Evolutionary conservation across 495 filamentous ascomycete species (phyloP).

Genomic region (Penicillium maclennaniae): DNA sequence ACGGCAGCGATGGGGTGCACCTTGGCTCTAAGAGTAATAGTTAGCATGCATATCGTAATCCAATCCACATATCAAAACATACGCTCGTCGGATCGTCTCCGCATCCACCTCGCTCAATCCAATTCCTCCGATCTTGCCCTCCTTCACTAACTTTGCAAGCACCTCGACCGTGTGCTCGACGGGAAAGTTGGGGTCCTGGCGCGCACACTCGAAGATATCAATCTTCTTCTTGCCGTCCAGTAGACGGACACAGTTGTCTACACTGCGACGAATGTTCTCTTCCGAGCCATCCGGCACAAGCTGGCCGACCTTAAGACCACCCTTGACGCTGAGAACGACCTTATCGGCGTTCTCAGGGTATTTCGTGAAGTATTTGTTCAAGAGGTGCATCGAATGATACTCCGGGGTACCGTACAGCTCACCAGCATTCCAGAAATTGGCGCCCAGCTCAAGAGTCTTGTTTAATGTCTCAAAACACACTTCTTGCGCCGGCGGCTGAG

Average conservation of each 20-base stretch:
- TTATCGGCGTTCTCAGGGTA: slow-evolving; percentile 59
- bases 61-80: slow-evolving; percentile 13
- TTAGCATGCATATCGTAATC: slow-evolving; percentile 11
- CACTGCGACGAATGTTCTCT: slow-evolving; percentile 56
- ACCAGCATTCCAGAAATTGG: slow-evolving; percentile 77
- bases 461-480: slow-evolving; percentile 66
- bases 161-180: slow-evolving; percentile 55
- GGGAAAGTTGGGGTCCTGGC: slow-evolving; percentile 62
- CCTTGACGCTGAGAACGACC: slow-evolving; percentile 59
- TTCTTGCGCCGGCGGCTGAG: slow-evolving; percentile 51
- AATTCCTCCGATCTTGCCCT: slow-evolving; percentile 77
- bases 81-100: slow-evolving; percentile 69
- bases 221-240: slow-evolving; percentile 73
- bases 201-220: slow-evolving; percentile 76
- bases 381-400: slow-evolving; percentile 58
- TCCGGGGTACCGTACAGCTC: slow-evolving; percentile 74
- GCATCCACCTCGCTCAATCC: slow-evolving; percentile 69
- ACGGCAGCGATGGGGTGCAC: slow-evolving; percentile 67
- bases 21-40: slow-evolving; percentile 41
- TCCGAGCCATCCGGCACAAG: slow-evolving; percentile 54
- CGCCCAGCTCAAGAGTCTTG: slow-evolving; percentile 59
- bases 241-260: slow-evolving; percentile 57
- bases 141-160: slow-evolving; percentile 62
- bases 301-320: slow-evolving; percentile 37
- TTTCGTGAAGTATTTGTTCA: slow-evolving; percentile 56